phyloP scores from a whole-genome alignment of 768 basidiomycete genomes.

The Tricholoma saponaceum region DNA sequence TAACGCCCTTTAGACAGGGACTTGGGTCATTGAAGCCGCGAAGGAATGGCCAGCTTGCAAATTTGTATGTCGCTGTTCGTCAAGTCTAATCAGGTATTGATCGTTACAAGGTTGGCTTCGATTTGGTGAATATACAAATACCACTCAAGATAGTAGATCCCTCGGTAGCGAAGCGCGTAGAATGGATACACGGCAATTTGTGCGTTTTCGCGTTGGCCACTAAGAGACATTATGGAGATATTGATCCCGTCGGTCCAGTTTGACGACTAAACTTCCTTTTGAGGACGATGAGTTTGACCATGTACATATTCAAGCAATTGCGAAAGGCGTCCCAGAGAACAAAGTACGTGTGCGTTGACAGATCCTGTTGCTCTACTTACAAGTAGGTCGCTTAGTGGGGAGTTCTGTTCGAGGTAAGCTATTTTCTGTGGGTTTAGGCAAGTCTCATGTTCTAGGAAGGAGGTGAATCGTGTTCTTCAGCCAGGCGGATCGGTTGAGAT shows the following conservation, averaged over 20 bases:
- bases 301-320: conserved; percentile 66
- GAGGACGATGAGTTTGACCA: conserved; percentile 83
- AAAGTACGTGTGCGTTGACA: conserved; percentile 41
- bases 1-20: conserved; percentile 45
- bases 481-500: conserved; percentile 71
- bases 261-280: conserved; percentile 74
- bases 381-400: conserved; percentile 49
- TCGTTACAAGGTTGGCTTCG: conserved; percentile 62
- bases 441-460: conserved; percentile 36
- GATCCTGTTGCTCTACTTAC: conserved; percentile 4
- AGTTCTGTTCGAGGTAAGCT: conserved; percentile 56
- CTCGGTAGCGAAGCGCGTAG: conserved; percentile 51
- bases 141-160: conserved; percentile 48
- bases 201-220: conserved; percentile 22
- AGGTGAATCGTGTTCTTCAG: conserved; percentile 65
- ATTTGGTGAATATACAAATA: conserved; percentile 72
- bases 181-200: conserved; percentile 81
- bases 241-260: conserved; percentile 31
- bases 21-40: conserved; percentile 71
- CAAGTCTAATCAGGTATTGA: neutral
- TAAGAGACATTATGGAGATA: neutral
- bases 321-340: conserved; percentile 69
- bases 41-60: conserved; percentile 64
- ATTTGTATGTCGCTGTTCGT: conserved; percentile 43
- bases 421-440: neutral